Evolutionary conservation across 805 yeast genomes (phyloP).

Genomic region (Candida piceae): DNA sequence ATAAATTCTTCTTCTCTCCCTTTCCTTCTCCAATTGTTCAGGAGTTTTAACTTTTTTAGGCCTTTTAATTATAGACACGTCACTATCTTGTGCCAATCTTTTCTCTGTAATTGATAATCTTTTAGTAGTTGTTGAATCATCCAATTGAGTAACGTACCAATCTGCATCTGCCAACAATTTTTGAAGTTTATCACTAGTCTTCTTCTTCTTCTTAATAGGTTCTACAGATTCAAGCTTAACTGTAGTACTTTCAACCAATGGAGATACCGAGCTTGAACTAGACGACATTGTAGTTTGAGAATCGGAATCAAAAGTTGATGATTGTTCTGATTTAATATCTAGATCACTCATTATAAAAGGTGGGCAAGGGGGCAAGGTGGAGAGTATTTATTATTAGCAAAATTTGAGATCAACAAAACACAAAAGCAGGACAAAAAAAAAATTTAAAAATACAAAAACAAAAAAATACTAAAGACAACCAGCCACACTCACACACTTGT

Average conservation of each 20-base stretch:
- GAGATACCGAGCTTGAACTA: not conserved
- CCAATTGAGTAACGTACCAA: slow-evolving; percentile 23
- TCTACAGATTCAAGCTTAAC: not conserved
- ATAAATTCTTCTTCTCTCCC: too few relatives aligned
- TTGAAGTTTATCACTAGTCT: slow-evolving; percentile 6
- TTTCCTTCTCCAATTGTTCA: too few relatives aligned
- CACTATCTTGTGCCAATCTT: too few relatives aligned
- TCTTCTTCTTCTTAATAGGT: not conserved
- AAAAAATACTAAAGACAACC: too few relatives aligned
- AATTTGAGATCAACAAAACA: too few relatives aligned
- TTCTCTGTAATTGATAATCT: slow-evolving; percentile 5
- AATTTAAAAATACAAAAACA: too few relatives aligned
- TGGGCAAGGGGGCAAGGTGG: too few relatives aligned
- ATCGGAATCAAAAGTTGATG: slow-evolving; percentile 10
- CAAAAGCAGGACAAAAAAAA: too few relatives aligned
- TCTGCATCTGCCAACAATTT: slow-evolving; percentile 21
- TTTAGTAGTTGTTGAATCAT: slow-evolving; percentile 7
- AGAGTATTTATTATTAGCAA: too few relatives aligned
- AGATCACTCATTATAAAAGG: slow-evolving; percentile 1
- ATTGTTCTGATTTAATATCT: slow-evolving; percentile 7
- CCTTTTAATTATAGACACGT: too few relatives aligned
- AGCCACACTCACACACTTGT: too few relatives aligned
- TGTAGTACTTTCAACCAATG: not conserved
- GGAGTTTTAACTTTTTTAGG: too few relatives aligned
- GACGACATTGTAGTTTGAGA: not conserved